Conservation (phyloP, 116 monocot genomes). For the Dioscorea cayenensis region DNA sequence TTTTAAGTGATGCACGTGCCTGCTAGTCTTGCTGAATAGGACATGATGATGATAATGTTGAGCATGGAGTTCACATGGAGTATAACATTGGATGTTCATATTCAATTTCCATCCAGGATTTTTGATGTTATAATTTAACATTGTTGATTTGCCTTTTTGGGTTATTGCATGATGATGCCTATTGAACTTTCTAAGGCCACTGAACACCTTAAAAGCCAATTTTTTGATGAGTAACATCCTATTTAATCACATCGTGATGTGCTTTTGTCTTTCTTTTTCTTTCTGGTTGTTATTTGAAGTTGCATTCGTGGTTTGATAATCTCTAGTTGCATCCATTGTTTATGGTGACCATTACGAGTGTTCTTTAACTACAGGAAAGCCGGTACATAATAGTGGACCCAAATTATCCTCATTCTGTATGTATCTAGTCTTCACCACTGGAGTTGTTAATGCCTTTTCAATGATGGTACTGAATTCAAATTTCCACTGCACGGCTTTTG, state of each 20-base stretch:
- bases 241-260: not conserved
- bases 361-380: conserved; percentile 54
- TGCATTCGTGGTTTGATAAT: not conserved
- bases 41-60: too few relatives aligned
- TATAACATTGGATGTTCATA: too few relatives aligned
- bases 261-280: not conserved
- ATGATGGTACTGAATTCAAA: not conserved
- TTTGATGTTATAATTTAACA: too few relatives aligned
- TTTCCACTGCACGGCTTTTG: not conserved
- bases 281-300: too few relatives aligned
- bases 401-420: conserved; percentile 46
- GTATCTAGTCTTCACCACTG: conserved; percentile 19
- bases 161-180: too few relatives aligned
- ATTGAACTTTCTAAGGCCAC: too few relatives aligned
- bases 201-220: too few relatives aligned
- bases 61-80: too few relatives aligned
- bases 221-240: not conserved
- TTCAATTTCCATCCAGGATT: too few relatives aligned
- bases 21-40: too few relatives aligned
- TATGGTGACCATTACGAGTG: not conserved
- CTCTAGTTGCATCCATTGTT: not conserved
- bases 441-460: not conserved
- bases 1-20: too few relatives aligned
- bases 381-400: conserved; percentile 78
- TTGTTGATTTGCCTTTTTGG: too few relatives aligned